These are phyloP conservation scores for Lepiota venenata DNA, from an alignment of 768 basidiomycete species.

Conservation along the genomic window DNA sequence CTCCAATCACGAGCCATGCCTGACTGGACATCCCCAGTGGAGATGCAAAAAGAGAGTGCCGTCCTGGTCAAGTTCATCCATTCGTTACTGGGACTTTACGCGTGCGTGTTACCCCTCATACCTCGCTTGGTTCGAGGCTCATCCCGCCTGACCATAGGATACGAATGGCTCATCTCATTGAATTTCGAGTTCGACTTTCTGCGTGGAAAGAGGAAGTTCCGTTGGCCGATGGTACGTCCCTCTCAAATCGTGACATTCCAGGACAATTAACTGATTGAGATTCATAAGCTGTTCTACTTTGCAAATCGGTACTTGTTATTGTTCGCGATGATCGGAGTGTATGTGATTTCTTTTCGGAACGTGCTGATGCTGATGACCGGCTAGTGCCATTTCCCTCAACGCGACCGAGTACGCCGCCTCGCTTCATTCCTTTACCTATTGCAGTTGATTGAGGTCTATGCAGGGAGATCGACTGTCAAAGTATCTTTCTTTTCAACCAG, in stretches of 20 bases:
- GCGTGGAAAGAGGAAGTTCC: conserved; percentile 52
- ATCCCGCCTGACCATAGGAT: conserved; percentile 32
- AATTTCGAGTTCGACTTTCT: conserved; percentile 63
- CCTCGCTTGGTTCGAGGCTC: background rate
- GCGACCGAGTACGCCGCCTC: conserved; percentile 31
- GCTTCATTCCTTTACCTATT: background rate
- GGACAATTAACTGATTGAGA: background rate
- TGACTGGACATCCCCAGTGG: conserved; percentile 50
- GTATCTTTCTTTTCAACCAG: conserved; percentile 63
- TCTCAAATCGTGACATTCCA: background rate
- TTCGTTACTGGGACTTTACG: conserved; percentile 52
- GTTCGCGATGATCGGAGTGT: conserved; percentile 70
- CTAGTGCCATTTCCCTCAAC: conserved; percentile 51
- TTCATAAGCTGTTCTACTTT: conserved; percentile 59
- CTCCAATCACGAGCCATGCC: conserved; percentile 30
- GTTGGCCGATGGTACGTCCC: conserved; percentile 60
- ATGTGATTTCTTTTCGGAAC: conserved; percentile 22
- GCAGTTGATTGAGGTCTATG: background rate
- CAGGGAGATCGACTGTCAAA: conserved; percentile 56
- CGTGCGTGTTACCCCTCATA: conserved; percentile 29
- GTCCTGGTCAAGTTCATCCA: conserved; percentile 54
- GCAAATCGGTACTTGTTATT: conserved; percentile 61
- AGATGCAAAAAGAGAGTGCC: conserved; percentile 42
- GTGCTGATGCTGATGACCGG: conserved; percentile 11
- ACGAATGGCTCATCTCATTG: conserved; percentile 61